A percentile compares a stretch with the other conserved stretches of the same genome.
Evolutionary conservation across 1,284 basidiomycete genomes (phyloP).

Genomic region (Boletus sp.): DNA sequence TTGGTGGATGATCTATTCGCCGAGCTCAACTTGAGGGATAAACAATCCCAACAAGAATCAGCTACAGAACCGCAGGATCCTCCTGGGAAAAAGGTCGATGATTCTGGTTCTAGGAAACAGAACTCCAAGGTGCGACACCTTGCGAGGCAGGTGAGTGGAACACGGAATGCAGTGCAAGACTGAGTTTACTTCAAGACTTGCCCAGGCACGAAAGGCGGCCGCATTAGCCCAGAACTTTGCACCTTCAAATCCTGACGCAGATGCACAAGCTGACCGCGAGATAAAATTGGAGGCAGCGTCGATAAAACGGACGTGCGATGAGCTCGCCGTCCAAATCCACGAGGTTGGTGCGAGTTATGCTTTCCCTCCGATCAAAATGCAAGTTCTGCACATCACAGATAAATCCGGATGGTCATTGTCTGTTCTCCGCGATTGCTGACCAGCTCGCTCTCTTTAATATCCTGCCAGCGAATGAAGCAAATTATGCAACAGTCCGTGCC

Average conservation of each 20-base stretch:
- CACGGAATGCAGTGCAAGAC: background rate
- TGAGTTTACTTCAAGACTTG: slow-evolving; percentile 1
- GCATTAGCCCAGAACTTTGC: slow-evolving; percentile 58
- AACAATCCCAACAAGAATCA: slow-evolving; percentile 47
- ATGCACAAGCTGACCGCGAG: slow-evolving; percentile 65
- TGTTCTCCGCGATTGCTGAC: slow-evolving; percentile 91
- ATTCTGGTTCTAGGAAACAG: slow-evolving; percentile 46
- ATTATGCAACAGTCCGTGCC: slow-evolving; percentile 56
- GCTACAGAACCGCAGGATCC: slow-evolving; percentile 48
- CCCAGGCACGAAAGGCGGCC: slow-evolving; percentile 74
- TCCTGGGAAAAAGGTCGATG: slow-evolving; percentile 40
- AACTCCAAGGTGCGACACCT: slow-evolving; percentile 71
- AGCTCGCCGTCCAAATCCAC: slow-evolving; percentile 63
- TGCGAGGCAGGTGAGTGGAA: slow-evolving; percentile 66
- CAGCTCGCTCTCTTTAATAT: slow-evolving; percentile 70
- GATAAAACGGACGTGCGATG: slow-evolving; percentile 66
- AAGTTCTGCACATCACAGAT: slow-evolving; percentile 49
- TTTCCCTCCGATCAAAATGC: slow-evolving; percentile 2
- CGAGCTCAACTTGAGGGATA: slow-evolving; percentile 63
- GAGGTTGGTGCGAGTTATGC: slow-evolving; percentile 50
- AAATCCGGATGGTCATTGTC: slow-evolving; percentile 92
- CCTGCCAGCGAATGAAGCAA: slow-evolving; percentile 52
- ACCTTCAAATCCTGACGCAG: slow-evolving; percentile 56
- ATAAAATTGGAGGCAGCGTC: slow-evolving; percentile 69
- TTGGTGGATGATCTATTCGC: slow-evolving; percentile 70